Evolutionary conservation across 805 yeast genomes (phyloP).

Genomic region (Torulaspora franciscae): DNA sequence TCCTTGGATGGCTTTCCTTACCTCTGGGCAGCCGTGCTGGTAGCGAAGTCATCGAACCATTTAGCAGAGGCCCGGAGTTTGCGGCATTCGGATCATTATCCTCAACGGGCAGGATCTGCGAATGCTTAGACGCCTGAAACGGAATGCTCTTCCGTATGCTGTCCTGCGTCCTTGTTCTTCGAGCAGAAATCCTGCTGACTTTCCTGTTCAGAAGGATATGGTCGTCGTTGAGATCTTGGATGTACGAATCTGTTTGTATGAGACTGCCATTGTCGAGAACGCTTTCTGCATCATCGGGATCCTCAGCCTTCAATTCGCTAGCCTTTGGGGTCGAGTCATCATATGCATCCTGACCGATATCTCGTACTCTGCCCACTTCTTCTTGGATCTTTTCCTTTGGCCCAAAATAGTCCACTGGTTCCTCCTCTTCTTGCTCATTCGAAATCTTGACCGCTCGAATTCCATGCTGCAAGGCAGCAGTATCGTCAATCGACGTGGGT

Average conservation of each 20-base stretch:
- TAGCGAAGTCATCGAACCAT: constrained; percentile 14
- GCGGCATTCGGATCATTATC: constrained; percentile 10
- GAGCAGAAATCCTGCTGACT: constrained; percentile 20
- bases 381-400: constrained; percentile 2
- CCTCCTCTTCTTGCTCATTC: not conserved
- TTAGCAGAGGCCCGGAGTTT: constrained; percentile 1
- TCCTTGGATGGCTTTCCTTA: constrained; percentile 1
- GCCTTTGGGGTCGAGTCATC: not conserved
- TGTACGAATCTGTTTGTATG: constrained; percentile 34
- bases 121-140: constrained; percentile 35
- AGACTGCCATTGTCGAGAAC: constrained; percentile 18
- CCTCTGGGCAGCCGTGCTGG: constrained; percentile 9
- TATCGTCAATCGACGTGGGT: constrained; percentile 22
- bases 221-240: constrained; percentile 35
- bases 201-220: constrained; percentile 35
- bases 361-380: not conserved
- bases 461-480: constrained; percentile 8
- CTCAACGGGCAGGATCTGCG: constrained; percentile 34
- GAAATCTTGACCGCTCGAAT: not conserved
- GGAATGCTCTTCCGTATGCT: constrained; percentile 29
- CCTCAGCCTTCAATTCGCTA: not conserved
- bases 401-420: constrained; percentile 3
- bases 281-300: not conserved
- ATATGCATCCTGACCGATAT: not conserved
- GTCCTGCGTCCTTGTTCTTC: constrained; percentile 23